phyloP scores from a whole-genome alignment of 495 filamentous ascomycete species.

The Aspergillus coremiiformis region DNA sequence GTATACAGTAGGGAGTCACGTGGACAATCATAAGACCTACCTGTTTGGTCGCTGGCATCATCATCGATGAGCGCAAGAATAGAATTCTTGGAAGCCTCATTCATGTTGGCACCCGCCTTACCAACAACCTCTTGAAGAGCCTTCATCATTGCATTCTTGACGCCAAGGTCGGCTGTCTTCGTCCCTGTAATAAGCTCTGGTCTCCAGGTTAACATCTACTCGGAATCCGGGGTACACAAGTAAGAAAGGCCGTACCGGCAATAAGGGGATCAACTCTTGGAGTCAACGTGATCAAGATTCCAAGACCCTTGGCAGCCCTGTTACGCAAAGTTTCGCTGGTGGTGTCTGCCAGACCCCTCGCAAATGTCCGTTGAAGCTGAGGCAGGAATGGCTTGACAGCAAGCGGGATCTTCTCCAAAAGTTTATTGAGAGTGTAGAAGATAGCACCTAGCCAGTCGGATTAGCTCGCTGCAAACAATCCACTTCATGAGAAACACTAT shows the following conservation, averaged over 20 bases:
- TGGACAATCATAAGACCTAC: conserved; percentile 22
- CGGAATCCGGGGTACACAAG: neutral
- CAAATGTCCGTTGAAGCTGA: conserved; percentile 93
- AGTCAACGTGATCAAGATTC: conserved; percentile 92
- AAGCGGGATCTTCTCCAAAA: conserved; percentile 92
- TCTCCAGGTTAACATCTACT: conserved; percentile 6
- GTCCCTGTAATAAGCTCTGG: conserved; percentile 85
- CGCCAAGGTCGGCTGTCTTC: conserved; percentile 80
- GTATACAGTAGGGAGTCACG: neutral
- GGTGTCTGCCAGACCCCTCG: conserved; percentile 87
- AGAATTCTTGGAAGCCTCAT: conserved; percentile 71
- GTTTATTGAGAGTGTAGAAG: conserved; percentile 85
- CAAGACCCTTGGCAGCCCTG: conserved; percentile 89
- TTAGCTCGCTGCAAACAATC: conserved; percentile 3
- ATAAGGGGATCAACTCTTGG: conserved; percentile 91
- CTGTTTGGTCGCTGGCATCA: conserved; percentile 65
- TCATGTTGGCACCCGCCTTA: conserved; percentile 92
- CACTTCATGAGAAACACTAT: neutral
- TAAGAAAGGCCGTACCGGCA: conserved; percentile 30
- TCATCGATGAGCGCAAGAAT: conserved; percentile 83
- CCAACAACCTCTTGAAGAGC: conserved; percentile 92
- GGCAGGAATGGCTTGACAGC: conserved; percentile 95
- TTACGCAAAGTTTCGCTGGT: conserved; percentile 82
- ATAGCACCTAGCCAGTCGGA: conserved; percentile 58
- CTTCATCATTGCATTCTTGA: conserved; percentile 95